These are phyloP conservation scores for Chlamydomonas sp. DNA, from an alignment of 139 green algal species.

Conservation along the genomic window DNA sequence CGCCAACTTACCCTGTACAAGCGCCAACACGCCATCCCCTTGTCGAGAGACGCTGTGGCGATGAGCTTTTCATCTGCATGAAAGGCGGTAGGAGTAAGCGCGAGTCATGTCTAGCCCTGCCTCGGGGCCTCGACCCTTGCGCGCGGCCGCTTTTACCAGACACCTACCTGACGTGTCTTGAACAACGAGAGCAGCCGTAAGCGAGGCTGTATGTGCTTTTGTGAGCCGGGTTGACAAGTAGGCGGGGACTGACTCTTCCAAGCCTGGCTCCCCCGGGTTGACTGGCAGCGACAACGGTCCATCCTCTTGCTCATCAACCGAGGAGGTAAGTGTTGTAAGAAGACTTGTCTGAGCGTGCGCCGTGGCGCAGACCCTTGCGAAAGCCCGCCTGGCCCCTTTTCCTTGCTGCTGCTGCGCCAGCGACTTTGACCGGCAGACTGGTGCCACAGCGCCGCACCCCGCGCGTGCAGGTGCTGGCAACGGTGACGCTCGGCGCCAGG, in stretches of 20 bases:
- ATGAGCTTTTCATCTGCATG: constrained; percentile 53
- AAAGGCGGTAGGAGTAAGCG: not conserved
- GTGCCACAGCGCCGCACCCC: no score
- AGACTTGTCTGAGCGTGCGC: no score
- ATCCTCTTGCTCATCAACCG: no score
- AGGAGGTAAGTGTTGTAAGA: no score
- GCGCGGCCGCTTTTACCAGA: not conserved
- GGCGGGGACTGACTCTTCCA: not conserved
- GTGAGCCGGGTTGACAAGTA: constrained; percentile 53
- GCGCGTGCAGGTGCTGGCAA: no score
- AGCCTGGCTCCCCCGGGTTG: not conserved
- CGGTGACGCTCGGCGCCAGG: no score
- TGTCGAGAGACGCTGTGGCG: constrained; percentile 69
- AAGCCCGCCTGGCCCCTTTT: no score
- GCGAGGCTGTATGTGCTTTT: constrained; percentile 53
- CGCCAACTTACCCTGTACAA: constrained; percentile 12
- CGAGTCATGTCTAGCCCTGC: constrained; percentile 1
- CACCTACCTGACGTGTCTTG: constrained; percentile 42
- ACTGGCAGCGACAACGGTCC: no score
- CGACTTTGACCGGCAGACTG: no score
- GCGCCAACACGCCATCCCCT: constrained; percentile 65
- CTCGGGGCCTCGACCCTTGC: constrained; percentile 15
- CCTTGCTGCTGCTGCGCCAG: no score
- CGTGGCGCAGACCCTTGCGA: no score
- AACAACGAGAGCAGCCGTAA: constrained; percentile 55